phyloP scores from a whole-genome alignment of 306 rosid species.

The Prunus salicina region DNA sequence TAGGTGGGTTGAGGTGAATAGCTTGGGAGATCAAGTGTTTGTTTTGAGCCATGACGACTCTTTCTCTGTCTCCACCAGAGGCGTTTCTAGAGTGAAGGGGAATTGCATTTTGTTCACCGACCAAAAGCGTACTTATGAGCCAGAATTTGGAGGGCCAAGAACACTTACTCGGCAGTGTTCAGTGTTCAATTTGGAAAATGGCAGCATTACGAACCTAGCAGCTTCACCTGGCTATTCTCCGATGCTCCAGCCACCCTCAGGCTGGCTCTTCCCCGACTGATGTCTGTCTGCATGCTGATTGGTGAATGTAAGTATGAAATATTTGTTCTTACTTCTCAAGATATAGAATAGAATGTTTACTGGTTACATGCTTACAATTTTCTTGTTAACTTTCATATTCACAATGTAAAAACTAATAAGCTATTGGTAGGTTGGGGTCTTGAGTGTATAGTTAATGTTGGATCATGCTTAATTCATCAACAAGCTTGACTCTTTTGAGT shows the following conservation, averaged over 20 bases:
- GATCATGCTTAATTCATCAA: background rate
- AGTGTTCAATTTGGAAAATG: constrained; percentile 7
- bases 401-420: background rate
- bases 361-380: background rate
- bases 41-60: constrained; percentile 21
- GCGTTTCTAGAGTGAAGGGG: constrained; percentile 13
- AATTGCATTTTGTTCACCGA: constrained; percentile 30
- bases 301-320: background rate
- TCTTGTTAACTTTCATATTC: background rate
- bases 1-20: constrained; percentile 20
- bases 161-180: background rate
- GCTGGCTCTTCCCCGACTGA: background rate
- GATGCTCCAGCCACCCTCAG: background rate
- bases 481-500: background rate
- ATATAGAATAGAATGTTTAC: background rate
- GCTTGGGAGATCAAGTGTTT: constrained; percentile 26
- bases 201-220: background rate
- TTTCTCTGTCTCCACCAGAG: constrained; percentile 7
- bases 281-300: background rate
- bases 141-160: too few species aligned
- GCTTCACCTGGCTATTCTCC: background rate
- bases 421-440: background rate
- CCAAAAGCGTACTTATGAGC: background rate
- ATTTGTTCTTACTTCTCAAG: background rate
- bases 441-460: background rate